A percentile compares a stretch with the other conserved stretches of the same genome.
Conservation (phyloP, 73 alveolate species). For the Paraurostyla sp. region DNA sequence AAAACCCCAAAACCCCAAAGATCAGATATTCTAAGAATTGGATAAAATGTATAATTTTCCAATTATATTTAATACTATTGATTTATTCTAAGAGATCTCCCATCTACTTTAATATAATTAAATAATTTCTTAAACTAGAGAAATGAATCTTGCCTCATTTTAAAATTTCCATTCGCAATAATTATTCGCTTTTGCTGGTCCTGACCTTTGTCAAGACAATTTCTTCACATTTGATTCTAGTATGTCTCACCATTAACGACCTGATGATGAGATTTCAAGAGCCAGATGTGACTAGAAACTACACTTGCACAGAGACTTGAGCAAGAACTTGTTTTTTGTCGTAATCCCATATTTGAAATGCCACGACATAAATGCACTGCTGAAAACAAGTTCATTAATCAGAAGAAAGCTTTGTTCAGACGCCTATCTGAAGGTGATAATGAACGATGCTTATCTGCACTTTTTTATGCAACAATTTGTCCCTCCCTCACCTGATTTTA, state of each 20-base stretch:
- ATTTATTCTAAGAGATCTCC: no score
- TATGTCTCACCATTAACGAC: no score
- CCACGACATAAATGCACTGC: background rate
- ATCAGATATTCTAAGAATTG: no score
- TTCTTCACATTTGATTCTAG: no score
- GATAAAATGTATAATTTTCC: no score
- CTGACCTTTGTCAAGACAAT: background rate
- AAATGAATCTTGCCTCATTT: conserved; percentile 22
- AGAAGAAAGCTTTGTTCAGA: background rate
- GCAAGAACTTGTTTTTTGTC: conserved; percentile 17
- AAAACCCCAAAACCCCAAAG: no score
- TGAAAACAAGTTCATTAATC: background rate
- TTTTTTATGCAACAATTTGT: conserved; percentile 1
- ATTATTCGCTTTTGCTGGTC: background rate
- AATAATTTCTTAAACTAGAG: background rate
- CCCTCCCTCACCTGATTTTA: background rate
- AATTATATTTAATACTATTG: no score
- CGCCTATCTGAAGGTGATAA: background rate
- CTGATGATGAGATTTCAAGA: background rate
- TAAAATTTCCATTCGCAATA: background rate
- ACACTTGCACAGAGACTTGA: background rate
- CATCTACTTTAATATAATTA: background rate
- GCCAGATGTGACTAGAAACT: background rate
- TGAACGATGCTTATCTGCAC: background rate
- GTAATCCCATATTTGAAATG: conserved; percentile 26